Evolutionary conservation across 345 rosid genomes (phyloP).

Genomic region (Conringia planisiliqua): DNA sequence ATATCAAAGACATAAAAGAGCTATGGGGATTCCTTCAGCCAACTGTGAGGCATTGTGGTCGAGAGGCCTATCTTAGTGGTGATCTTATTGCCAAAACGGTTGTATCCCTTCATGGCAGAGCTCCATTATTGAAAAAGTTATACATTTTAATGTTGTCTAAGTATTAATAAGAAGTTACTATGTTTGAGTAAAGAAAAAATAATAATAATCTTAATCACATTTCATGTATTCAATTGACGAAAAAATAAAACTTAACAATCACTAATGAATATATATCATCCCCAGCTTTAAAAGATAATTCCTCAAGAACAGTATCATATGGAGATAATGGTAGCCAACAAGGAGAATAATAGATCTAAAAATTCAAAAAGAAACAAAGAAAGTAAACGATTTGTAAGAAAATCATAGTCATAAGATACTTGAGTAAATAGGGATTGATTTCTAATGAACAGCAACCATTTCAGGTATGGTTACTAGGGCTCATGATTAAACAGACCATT

Average conservation of each 20-base stretch:
- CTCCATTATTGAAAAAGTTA: no score
- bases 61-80: no score
- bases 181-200: no score
- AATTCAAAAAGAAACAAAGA: background rate
- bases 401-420: background rate
- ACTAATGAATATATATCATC: background rate
- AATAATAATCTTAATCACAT: background rate
- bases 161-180: no score
- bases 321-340: background rate
- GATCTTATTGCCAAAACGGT: no score
- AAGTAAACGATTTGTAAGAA: background rate
- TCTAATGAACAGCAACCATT: conserved; percentile 10
- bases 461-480: conserved; percentile 1
- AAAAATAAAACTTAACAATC: background rate
- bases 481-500: background rate
- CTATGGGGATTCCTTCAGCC: no score
- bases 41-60: no score
- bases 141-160: no score
- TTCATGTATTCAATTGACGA: background rate
- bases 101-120: no score
- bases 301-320: background rate
- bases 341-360: background rate
- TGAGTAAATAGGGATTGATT: background rate
- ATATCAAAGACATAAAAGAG: no score
- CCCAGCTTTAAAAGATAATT: background rate